Evolutionary conservation across 768 basidiomycete genomes (phyloP), one percentile per base, ranked within the genome.

Genomic region (Crepidotus variabilis): DNA sequence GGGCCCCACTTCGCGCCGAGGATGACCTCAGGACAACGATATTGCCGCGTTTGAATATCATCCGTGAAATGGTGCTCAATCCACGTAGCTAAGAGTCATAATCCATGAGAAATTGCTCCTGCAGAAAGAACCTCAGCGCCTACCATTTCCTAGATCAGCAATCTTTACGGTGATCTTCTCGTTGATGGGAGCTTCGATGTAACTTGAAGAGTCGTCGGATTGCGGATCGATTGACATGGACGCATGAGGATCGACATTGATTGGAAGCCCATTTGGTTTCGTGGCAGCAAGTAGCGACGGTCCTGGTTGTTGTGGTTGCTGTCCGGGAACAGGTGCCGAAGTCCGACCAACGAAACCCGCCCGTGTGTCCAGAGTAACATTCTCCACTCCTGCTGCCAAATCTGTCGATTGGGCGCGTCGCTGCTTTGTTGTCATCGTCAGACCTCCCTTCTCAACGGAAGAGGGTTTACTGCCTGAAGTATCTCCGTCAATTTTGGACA

Each of bases 11-110:
- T 91, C 1, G 93, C 92, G 46, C 96, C 96, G 1, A 98, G 78
- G 48, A 99, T 95, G 57, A 98, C 96, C 71, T 99, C 96, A 1
- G 97, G 96, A 77, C 92, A 94, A 23, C 97, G 85, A 70, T 98
- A 98, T 66, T 98, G 97, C 65, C 96, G 76, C 23, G 97, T 99
- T 75, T 98, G 90, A 63, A 98, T 98, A 65, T 98, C 97, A 72
- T 99, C 96, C 45, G 97, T 98, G 61, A 98, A 99, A 68, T 98
- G 97, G 62, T 98, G 92, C 65, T 96, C 91, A 28, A 84, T 84
- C 90, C 90, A 92, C 1, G 90, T 92, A 9, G 90, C 90, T 87
- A 43, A 45, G 53, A 23, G 52, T 32, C 10, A 22, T 49, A 45
- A 51, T 20, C 33, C 1, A 21, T 34, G 23, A 46, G 28, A 32